Percentiles rank a stretch among this genome's conserved stretches.
phyloP scores from a whole-genome alignment of 257 asterid genomes.

The Solanum lycopersicoides region DNA sequence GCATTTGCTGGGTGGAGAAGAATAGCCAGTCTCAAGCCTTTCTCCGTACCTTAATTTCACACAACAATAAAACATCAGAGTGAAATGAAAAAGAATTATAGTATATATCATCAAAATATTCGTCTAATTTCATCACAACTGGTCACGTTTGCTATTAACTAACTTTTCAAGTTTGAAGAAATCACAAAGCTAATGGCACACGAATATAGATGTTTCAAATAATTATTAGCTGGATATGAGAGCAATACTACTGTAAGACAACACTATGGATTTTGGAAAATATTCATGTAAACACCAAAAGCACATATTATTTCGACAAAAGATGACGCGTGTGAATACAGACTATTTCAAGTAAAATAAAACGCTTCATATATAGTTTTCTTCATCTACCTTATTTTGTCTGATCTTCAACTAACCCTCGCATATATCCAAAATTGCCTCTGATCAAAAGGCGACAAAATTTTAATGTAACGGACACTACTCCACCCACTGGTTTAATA shows the following conservation, averaged over 20 bases:
- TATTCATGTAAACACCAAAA: neutral
- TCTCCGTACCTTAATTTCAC: conserved; percentile 13
- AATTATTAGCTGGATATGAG: neutral
- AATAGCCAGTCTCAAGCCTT: conserved; percentile 29
- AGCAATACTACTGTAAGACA: neutral
- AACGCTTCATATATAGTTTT: neutral
- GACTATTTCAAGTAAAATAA: neutral
- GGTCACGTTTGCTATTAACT: neutral
- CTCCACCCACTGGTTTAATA: neutral
- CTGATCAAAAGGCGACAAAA: neutral
- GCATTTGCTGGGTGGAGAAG: conserved; percentile 7
- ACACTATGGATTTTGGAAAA: neutral
- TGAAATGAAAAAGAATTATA: neutral
- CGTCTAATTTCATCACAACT: neutral
- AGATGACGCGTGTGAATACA: neutral
- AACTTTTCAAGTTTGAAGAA: neutral
- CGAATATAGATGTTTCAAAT: neutral
- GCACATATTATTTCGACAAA: neutral
- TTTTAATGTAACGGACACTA: neutral
- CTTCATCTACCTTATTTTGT: neutral
- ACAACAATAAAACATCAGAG: neutral
- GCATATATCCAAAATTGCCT: neutral
- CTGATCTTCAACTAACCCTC: neutral
- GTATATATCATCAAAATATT: neutral
- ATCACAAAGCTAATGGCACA: neutral